Evolutionary conservation across 148 eudicot species (phyloP).

Genomic region (Vaccinium corymbosum): DNA sequence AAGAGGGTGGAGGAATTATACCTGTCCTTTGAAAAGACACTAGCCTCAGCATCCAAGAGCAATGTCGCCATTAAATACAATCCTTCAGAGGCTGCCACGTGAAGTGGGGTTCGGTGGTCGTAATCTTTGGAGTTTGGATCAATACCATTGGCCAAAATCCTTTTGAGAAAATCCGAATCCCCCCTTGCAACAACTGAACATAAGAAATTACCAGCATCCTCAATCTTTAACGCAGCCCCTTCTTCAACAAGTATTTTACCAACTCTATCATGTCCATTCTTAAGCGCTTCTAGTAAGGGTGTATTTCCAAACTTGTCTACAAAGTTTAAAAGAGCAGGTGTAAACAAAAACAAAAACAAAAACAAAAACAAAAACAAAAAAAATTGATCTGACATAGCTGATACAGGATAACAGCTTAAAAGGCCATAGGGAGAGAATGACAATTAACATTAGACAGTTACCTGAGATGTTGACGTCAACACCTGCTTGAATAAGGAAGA

Average conservation of each 20-base stretch:
- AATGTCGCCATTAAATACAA: constrained; percentile 60
- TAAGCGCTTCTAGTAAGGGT: constrained; percentile 81
- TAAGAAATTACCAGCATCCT: constrained; percentile 64
- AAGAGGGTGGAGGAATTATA: constrained; percentile 15
- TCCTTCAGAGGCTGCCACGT: constrained; percentile 82
- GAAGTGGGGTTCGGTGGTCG: constrained; percentile 83
- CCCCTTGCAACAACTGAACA: constrained; percentile 66
- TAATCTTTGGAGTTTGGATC: constrained; percentile 74
- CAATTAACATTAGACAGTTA: constrained; percentile 12
- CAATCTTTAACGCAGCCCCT: constrained; percentile 58
- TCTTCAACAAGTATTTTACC: constrained; percentile 48
- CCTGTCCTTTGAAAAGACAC: constrained; percentile 74
- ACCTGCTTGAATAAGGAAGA: constrained; percentile 64
- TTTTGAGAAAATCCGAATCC: constrained; percentile 50
- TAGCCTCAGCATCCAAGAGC: constrained; percentile 77
- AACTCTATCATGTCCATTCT: constrained; percentile 66
- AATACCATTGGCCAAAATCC: constrained; percentile 58
- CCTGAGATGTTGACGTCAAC: constrained; percentile 64
- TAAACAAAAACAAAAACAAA: background rate
- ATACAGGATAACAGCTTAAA: background rate
- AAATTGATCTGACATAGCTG: background rate
- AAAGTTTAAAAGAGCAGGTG: background rate
- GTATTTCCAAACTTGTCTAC: constrained; percentile 79
- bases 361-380: background rate
- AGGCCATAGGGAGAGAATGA: background rate